A percentile compares a stretch with the other conserved stretches of the same genome.
phyloP scores from a whole-genome alignment of 495 filamentous ascomycete genomes.

The Staphylotrichum longicolle region DNA sequence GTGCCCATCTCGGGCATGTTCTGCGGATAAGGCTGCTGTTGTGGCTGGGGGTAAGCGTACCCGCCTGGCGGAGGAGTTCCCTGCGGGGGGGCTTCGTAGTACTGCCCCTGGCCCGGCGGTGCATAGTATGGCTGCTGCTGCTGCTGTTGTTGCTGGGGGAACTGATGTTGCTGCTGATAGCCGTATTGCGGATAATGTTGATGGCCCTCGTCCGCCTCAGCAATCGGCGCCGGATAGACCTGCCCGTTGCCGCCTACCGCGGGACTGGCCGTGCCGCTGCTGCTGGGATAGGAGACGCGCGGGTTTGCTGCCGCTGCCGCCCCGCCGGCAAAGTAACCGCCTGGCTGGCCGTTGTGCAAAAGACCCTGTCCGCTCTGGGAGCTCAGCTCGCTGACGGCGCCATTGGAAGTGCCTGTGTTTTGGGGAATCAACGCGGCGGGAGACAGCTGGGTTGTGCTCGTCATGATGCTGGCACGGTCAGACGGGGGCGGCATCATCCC shows the following conservation, averaged over 20 bases:
- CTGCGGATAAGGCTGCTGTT: conserved; percentile 10
- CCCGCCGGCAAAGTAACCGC: conserved; percentile 1
- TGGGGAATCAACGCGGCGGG: conserved; percentile 13
- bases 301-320: not conserved
- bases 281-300: conserved; percentile 2
- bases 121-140: conserved; percentile 4
- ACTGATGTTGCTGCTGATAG: not conserved
- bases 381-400: conserved; percentile 24
- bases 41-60: conserved; percentile 8
- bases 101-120: not conserved
- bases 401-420: conserved; percentile 22
- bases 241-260: not conserved
- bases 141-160: not conserved
- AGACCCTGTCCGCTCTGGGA: conserved; percentile 9
- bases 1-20: conserved; percentile 23
- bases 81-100: not conserved
- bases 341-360: conserved; percentile 1
- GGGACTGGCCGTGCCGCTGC: conserved; percentile 9
- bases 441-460: not conserved
- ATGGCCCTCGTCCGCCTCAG: conserved; percentile 22
- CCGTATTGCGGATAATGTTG: not conserved
- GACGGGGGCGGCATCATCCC: not conserved
- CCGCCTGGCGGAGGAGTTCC: not conserved
- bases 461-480: not conserved
- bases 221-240: conserved; percentile 16